Base-by-base conservation (phyloP, 1,284 basidiomycete genomes). In the Neolentinus lepideus region DNA sequence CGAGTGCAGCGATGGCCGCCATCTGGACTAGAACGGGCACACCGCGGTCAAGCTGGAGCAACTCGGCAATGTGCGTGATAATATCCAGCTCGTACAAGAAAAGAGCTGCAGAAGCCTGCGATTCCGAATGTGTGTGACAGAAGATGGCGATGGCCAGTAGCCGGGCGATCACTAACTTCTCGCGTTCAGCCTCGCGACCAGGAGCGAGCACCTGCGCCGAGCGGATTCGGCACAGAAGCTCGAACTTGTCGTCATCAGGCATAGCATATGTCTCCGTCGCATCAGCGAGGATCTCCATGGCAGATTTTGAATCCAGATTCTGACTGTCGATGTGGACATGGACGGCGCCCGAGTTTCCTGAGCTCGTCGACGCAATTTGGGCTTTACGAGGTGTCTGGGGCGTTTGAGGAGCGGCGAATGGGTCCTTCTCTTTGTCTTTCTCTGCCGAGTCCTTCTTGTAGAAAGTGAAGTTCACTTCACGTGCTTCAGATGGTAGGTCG, bases 21-120 rank as follows among this genome's bases (percentile, higher is more conserved):
- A 87, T 89, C 67, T 94, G 90, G 8, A 95, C 81, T 33, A 79
- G 71, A 45, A 83, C 70, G 16, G 88, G 81, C 22, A 92, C 77
- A 33, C 78, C 78, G 48, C 78, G 79, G 64, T 92, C 89, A 26
- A 90, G 81, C 63, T 91, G 89, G 35, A 97, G 78, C 14, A 99
- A 78, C 63, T 96, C 93, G n/a, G 93, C 90, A 55, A 97, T 78
- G 64, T 95, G 90, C 1, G 79, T 75, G 59, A 95, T 85, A 50
- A 98, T 76, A 64, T 95, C 92, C 16, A 96, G 95, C 69, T 99
- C 96, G 66, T 94, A 96, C 21, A 97, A 78, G 74, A 98, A 98
- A 48, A 98, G 78, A 12, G 88, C 85, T 1, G 89, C 84, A 56
- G 85, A 80, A 2, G 91, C 90, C 64, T 86, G 81, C 27, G 79